phyloP scores from a whole-genome alignment of 495 filamentous ascomycete genomes.

The Neurospora sp. region DNA sequence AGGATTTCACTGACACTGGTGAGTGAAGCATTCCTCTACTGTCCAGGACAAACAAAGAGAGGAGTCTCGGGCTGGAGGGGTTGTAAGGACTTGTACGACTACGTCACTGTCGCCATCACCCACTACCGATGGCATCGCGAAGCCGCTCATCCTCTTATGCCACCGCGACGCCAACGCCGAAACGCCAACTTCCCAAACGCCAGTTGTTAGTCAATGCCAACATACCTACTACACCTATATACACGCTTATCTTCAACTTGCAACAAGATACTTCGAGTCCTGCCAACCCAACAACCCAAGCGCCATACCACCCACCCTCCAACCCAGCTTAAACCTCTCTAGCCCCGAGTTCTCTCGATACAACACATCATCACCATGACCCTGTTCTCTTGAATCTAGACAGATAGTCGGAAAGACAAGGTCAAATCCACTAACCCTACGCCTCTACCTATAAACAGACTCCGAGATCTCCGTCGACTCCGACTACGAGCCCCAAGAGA shows the following conservation, averaged over 20 bases:
- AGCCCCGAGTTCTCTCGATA: neutral
- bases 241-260: neutral
- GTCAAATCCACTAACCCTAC: neutral
- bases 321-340: neutral
- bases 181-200: neutral
- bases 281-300: neutral
- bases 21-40: constrained; percentile 19
- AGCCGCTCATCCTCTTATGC: neutral
- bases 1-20: constrained; percentile 86
- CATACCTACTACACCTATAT: neutral
- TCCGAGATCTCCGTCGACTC: constrained; percentile 56
- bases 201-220: neutral
- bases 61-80: neutral
- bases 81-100: neutral
- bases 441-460: constrained; percentile 32
- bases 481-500: constrained; percentile 45
- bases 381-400: neutral
- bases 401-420: neutral
- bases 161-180: neutral
- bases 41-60: neutral
- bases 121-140: neutral
- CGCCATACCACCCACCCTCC: neutral
- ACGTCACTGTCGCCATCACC: neutral
- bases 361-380: neutral
- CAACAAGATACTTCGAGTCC: neutral